phyloP scores from a whole-genome alignment of 352 stramenopile species.

The Saprolegnia diclina region DNA sequence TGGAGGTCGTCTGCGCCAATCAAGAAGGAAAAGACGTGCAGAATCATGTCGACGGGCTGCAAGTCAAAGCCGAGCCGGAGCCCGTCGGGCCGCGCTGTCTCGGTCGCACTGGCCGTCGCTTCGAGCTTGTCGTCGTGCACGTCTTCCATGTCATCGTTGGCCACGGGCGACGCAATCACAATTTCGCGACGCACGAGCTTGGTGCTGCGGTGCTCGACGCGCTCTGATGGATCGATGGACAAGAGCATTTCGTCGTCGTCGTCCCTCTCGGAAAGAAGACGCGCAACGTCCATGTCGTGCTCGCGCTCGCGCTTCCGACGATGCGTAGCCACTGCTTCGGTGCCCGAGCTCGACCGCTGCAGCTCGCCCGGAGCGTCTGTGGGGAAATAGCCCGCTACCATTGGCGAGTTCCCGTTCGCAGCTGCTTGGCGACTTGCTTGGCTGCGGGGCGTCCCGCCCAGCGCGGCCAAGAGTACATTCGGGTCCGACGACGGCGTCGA shows the following conservation, averaged over 20 bases:
- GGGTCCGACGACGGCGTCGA: neutral
- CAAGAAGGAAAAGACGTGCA: slow-evolving; percentile 83
- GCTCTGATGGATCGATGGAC: slow-evolving; percentile 79
- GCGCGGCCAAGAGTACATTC: slow-evolving; percentile 10
- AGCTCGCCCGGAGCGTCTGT: neutral
- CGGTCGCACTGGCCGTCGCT: slow-evolving; percentile 30
- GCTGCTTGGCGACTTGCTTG: neutral
- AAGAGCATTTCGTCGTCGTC: slow-evolving; percentile 62
- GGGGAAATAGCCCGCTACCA: neutral
- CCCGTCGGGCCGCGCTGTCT: slow-evolving; percentile 6
- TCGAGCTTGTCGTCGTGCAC: slow-evolving; percentile 40
- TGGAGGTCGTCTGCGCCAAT: slow-evolving; percentile 64
- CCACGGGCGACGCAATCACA: slow-evolving; percentile 69
- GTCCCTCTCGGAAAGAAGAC: neutral
- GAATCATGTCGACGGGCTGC: slow-evolving; percentile 82
- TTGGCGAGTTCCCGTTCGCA: neutral
- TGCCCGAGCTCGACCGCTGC: neutral
- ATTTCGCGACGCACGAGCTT: slow-evolving; percentile 82
- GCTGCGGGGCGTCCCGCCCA: slow-evolving; percentile 16
- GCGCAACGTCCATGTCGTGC: slow-evolving; percentile 2
- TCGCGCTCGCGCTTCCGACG: slow-evolving; percentile 20
- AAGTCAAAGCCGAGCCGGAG: slow-evolving; percentile 72
- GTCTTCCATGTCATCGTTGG: slow-evolving; percentile 66
- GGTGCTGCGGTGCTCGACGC: slow-evolving; percentile 75
- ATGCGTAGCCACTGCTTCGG: neutral